Evolutionary conservation across 345 rosid species (phyloP), one percentile per base, ranked within the genome.

Genomic region (Corchorus olitorius): DNA sequence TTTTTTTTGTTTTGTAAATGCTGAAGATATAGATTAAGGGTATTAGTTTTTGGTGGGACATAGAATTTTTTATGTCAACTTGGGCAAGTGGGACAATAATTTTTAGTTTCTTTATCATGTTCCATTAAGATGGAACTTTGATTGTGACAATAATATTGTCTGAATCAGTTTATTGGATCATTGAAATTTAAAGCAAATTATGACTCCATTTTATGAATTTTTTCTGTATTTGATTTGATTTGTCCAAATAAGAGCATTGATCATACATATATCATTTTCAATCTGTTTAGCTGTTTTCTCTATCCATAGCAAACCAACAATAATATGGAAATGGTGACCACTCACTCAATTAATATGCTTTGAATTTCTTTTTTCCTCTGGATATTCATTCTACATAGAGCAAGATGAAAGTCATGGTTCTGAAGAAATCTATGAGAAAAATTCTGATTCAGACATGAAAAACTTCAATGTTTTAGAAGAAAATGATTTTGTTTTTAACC

Each of bases 81-180:
- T 50, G 73, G 20, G 60, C 73, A 16, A 69, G 60, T 69, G 59
- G 59, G 73, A 69, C 43, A 69, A 8, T 15, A 33, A 4, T 6
- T 16, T 70, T 50, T 49, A 39, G 43, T 39, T 45, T 70, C 60
- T 11, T 16, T 70, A 33, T 70, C 46, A 17, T 17, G 16, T 52
- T 34, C 60, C 60, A 52, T 34, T 34, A 34, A 17, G 46, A 52
- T 16, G 60, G 60, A 52, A 56, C 52, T 22, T 16, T 52, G 60
- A 70, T 52, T 19, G 4, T 50, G 59, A 68, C 73, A 65, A 19
- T 19, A 65, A 19, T 19, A 43, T 65, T 43, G 34, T 43, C 34
- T 43, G 43, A 39, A 39, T 39, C 4, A n/a, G 50, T 41, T 41
- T 61, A 52, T 45, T 8, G 10, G 10, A 6, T 45, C 48, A 45